These are phyloP conservation scores for Sarocladium strictum DNA, from an alignment of 2,329 filamentous ascomycete genomes.

Conservation along the genomic window DNA sequence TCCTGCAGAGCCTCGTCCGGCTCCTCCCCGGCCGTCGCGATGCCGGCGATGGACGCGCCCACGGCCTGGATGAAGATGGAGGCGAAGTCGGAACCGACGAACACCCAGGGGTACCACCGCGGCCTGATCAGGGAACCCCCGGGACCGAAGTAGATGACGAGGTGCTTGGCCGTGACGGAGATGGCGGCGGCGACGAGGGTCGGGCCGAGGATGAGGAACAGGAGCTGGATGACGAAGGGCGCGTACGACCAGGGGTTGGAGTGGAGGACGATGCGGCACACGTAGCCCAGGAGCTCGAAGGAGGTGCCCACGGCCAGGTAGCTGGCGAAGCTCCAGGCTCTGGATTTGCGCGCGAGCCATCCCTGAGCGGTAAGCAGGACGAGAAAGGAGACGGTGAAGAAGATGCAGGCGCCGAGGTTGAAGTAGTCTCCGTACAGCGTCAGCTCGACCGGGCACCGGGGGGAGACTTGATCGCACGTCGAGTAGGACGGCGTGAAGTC, in stretches of 20 bases:
- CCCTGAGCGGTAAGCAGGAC: conserved; percentile 27
- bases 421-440: conserved; percentile 21
- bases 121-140: conserved; percentile 34
- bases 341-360: conserved; percentile 24
- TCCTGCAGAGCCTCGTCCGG: conserved; percentile 8
- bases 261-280: conserved; percentile 31
- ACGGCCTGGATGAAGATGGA: conserved; percentile 24
- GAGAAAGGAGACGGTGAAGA: conserved; percentile 30
- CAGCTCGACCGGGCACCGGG: conserved; percentile 17
- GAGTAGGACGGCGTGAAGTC: conserved; percentile 3
- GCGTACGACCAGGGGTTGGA: conserved; percentile 33
- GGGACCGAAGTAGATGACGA: conserved; percentile 35
- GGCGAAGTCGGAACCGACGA: conserved; percentile 41
- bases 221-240: conserved; percentile 34
- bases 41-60: conserved; percentile 15
- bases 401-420: conserved; percentile 17
- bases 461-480: conserved; percentile 17
- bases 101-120: conserved; percentile 40
- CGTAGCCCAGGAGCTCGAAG: conserved; percentile 35
- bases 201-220: conserved; percentile 34
- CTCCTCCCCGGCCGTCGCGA: background rate
- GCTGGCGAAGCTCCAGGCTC: conserved; percentile 33
- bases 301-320: conserved; percentile 29
- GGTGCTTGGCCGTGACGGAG: conserved; percentile 39
- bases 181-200: conserved; percentile 39